Conservation (phyloP, 129 eudicot species). For the Smallanthus sonchifolius region DNA sequence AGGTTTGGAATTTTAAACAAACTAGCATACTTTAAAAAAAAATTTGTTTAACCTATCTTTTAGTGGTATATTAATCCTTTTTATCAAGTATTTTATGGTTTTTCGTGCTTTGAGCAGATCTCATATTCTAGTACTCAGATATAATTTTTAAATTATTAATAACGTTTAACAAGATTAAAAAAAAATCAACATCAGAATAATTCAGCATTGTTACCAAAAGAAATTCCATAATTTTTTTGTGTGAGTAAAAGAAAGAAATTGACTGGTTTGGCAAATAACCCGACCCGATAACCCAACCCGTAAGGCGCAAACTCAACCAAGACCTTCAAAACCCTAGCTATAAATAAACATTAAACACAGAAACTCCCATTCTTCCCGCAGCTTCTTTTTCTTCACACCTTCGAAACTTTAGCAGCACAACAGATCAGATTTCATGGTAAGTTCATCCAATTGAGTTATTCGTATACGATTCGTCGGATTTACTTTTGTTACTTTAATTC, state of each 20-base stretch:
- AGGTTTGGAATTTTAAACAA: too few species aligned
- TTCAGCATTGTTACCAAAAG: not conserved
- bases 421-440: conserved; percentile 33
- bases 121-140: too few species aligned
- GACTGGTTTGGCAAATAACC: not conserved
- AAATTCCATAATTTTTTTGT: not conserved
- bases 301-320: conserved; percentile 3
- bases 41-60: too few species aligned
- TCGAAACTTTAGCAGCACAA: not conserved
- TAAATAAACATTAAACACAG: conserved; percentile 18
- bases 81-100: too few species aligned
- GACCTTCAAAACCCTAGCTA: conserved; percentile 33
- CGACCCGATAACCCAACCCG: conserved; percentile 26
- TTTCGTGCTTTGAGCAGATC: too few species aligned
- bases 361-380: conserved; percentile 13
- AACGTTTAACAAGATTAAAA: too few species aligned
- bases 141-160: too few species aligned
- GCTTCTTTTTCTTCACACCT: conserved; percentile 14
- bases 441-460: not conserved
- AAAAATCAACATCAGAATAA: too few species aligned
- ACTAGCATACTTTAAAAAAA: too few species aligned
- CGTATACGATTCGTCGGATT: not conserved
- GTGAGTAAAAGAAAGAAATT: not conserved
- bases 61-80: too few species aligned
- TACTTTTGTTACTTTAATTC: not conserved